Percentiles rank a stretch among this genome's conserved stretches.
Conservation (phyloP, 768 basidiomycete genomes). For the Mycena metata region DNA sequence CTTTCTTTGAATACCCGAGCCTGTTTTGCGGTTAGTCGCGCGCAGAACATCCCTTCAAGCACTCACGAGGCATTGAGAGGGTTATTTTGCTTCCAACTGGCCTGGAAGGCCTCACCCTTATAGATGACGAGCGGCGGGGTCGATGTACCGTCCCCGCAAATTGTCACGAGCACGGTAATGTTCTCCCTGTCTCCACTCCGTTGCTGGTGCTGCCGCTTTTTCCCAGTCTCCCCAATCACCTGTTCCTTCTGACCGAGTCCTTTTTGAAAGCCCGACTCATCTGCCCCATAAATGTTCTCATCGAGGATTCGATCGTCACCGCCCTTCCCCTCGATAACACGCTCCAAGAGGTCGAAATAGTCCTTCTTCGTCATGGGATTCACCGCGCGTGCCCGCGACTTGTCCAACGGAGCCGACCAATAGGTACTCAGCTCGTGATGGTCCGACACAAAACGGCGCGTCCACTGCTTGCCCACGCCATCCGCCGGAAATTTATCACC, state of each 20-base stretch:
- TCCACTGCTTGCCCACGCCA: no score
- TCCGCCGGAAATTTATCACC: not conserved
- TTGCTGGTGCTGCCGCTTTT: slow-evolving; percentile 50
- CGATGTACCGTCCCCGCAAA: slow-evolving; percentile 54
- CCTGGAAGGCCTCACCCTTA: no score
- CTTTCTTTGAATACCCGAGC: slow-evolving; percentile 45
- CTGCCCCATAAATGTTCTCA: slow-evolving; percentile 4
- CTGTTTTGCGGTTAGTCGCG: no score
- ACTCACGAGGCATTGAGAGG: no score
- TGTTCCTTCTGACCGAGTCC: slow-evolving; percentile 34
- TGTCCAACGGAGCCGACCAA: no score
- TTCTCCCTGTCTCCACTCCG: slow-evolving; percentile 50
- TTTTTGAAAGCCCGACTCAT: slow-evolving; percentile 27
- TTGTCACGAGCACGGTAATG: slow-evolving; percentile 57
- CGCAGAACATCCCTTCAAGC: not conserved
- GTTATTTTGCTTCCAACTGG: no score
- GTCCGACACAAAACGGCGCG: no score
- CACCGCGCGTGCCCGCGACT: slow-evolving; percentile 42
- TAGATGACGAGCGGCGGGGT: slow-evolving; percentile 39
- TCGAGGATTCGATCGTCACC: slow-evolving; percentile 8
- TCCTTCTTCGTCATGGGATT: slow-evolving; percentile 45
- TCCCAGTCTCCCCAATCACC: slow-evolving; percentile 38
- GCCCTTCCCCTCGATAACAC: slow-evolving; percentile 15
- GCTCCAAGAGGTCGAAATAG: slow-evolving; percentile 44
- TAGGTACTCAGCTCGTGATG: no score